Conservation (phyloP, 805 yeast species). For the Pichia exigua region DNA sequence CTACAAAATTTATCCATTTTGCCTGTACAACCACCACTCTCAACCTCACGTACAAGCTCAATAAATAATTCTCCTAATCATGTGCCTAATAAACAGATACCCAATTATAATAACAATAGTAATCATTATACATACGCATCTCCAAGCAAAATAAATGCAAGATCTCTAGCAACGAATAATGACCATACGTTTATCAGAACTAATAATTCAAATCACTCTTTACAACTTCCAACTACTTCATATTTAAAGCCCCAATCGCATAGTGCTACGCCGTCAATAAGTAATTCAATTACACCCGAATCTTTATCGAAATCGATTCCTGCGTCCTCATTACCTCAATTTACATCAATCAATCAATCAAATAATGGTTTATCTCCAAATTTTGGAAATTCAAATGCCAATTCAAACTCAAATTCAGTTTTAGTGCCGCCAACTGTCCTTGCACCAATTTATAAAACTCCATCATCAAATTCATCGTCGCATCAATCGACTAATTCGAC, state of each 20-base stretch:
- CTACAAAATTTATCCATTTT: neutral
- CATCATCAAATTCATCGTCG: neutral
- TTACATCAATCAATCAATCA: neutral
- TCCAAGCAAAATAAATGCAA: slow-evolving; percentile 2
- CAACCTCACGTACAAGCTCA: neutral
- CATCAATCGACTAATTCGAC: neutral
- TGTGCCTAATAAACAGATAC: neutral
- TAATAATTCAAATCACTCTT: neutral
- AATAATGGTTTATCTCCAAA: neutral
- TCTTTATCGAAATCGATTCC: neutral
- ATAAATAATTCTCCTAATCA: neutral
- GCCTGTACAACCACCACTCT: neutral
- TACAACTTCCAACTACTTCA: neutral
- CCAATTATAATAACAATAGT: neutral
- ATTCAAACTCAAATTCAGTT: neutral
- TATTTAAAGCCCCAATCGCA: neutral
- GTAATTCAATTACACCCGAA: neutral
- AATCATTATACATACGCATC: neutral
- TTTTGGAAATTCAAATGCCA: neutral
- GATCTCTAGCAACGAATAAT: slow-evolving; percentile 6
- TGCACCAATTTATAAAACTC: slow-evolving; percentile 2
- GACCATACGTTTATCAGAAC: slow-evolving; percentile 4
- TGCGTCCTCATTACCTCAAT: slow-evolving; percentile 1
- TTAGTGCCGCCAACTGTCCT: slow-evolving; percentile 10
- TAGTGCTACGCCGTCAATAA: slow-evolving; percentile 2